Evolutionary conservation across 192 early-diverging fungal genomes (phyloP).

Genomic region (Radiomyces spectabilis): DNA sequence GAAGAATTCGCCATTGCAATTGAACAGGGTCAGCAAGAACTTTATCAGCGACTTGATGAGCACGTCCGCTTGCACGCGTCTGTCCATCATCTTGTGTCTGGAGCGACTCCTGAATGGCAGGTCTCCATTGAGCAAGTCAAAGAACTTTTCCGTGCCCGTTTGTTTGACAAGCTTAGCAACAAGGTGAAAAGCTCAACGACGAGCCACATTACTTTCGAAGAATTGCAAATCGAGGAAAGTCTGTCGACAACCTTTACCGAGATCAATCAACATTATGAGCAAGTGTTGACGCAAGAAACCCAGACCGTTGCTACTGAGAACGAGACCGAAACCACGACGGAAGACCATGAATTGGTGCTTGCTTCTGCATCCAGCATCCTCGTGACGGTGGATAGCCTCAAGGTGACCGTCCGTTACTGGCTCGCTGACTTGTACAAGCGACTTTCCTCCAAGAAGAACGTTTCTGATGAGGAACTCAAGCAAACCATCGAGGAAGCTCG

Average conservation of each 20-base stretch:
- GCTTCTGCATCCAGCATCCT: neutral
- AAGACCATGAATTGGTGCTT: neutral
- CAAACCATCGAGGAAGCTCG: neutral
- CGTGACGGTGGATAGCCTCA: constrained; percentile 9
- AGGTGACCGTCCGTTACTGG: constrained; percentile 18
- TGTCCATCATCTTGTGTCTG: constrained; percentile 1
- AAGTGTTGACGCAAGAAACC: neutral
- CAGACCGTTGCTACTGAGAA: neutral
- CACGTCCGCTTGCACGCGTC: constrained; percentile 6
- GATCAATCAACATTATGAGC: constrained; percentile 8
- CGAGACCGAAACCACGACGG: neutral
- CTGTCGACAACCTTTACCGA: neutral
- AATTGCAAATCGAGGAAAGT: neutral
- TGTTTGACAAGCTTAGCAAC: constrained; percentile 8
- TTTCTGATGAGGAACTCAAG: constrained; percentile 12
- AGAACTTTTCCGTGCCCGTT: constrained; percentile 14
- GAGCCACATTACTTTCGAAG: neutral
- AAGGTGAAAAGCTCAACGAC: neutral
- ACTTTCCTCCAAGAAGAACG: neutral
- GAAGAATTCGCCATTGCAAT: neutral
- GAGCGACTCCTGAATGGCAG: constrained; percentile 10
- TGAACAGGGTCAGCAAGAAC: constrained; percentile 8
- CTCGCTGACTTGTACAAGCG: constrained; percentile 1
- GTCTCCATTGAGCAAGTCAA: constrained; percentile 14
- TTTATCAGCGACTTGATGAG: constrained; percentile 7